These are phyloP conservation scores for Fusarium ramigenum DNA, from an alignment of 2,329 filamentous ascomycete genomes.

Conservation along the genomic window DNA sequence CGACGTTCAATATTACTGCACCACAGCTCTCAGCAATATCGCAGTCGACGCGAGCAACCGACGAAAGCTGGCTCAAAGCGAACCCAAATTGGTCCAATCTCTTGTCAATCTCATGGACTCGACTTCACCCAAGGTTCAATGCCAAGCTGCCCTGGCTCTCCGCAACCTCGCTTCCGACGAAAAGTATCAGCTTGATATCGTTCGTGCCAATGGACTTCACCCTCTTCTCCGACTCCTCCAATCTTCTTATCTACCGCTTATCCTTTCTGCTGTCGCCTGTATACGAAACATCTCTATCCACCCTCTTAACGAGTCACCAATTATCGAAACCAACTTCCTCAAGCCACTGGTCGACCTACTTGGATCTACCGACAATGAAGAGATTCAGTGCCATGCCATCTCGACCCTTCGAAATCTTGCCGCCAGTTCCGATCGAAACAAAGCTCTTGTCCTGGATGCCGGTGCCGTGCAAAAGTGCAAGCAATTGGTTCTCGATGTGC, in stretches of 20 bases:
- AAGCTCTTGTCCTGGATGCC: constrained; percentile 94
- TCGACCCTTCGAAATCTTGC: constrained; percentile 95
- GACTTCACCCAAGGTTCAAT: constrained; percentile 96
- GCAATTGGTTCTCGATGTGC: constrained; percentile 91
- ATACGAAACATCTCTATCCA: constrained; percentile 99
- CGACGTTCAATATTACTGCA: constrained; percentile 99
- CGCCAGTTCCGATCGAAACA: constrained; percentile 96
- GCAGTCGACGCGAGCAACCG: constrained; percentile 93
- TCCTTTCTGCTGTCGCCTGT: constrained; percentile 95
- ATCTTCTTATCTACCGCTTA: constrained; percentile 94
- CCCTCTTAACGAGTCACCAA: constrained; percentile 95
- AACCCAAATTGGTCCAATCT: constrained; percentile 90
- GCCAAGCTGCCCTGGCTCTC: constrained; percentile 92
- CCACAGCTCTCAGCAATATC: constrained; percentile 97
- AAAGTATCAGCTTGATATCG: constrained; percentile 98
- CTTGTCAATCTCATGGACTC: constrained; percentile 98
- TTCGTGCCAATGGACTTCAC: constrained; percentile 84
- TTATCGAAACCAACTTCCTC: constrained; percentile 96
- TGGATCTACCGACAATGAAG: constrained; percentile 95
- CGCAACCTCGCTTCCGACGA: constrained; percentile 97
- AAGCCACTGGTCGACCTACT: constrained; percentile 93
- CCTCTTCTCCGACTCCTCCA: constrained; percentile 90
- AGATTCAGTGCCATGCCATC: constrained; percentile 98
- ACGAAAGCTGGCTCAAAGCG: constrained; percentile 88
- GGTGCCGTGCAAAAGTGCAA: constrained; percentile 99